phyloP scores from a whole-genome alignment of 2,329 filamentous ascomycete species.

The Diaporthe ilicicola region DNA sequence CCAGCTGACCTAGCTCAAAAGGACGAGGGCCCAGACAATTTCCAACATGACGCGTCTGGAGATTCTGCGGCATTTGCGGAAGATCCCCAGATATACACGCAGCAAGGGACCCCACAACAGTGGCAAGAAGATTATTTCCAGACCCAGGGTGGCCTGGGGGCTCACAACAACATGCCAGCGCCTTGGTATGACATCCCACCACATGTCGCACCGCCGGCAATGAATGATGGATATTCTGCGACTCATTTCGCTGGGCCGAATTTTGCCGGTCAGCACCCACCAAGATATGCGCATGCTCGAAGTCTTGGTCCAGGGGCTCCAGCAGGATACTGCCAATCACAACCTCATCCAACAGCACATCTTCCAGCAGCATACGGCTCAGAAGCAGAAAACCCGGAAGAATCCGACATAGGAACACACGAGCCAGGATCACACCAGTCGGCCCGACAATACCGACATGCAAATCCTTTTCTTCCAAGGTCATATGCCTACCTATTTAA shows the following conservation, averaged over 20 bases:
- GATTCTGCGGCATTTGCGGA: background rate
- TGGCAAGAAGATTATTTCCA: background rate
- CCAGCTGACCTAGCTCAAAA: background rate
- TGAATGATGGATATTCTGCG: background rate
- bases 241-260: background rate
- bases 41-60: background rate
- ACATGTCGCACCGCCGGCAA: too few species aligned
- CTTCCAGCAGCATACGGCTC: background rate
- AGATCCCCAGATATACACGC: background rate
- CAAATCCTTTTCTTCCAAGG: background rate
- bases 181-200: too few species aligned
- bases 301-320: background rate
- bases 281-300: background rate
- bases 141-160: background rate
- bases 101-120: background rate
- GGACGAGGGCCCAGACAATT: background rate
- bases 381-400: too few species aligned
- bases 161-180: background rate
- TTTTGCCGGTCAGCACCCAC: background rate
- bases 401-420: background rate
- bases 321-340: background rate
- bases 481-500: constrained; percentile 59
- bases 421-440: background rate
- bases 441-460: background rate
- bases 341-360: background rate